A percentile compares a stretch with the other conserved stretches of the same genome.
These are phyloP conservation scores for Rhizophora apiculata DNA, from an alignment of 345 rosid genomes.

Conservation along the genomic window DNA sequence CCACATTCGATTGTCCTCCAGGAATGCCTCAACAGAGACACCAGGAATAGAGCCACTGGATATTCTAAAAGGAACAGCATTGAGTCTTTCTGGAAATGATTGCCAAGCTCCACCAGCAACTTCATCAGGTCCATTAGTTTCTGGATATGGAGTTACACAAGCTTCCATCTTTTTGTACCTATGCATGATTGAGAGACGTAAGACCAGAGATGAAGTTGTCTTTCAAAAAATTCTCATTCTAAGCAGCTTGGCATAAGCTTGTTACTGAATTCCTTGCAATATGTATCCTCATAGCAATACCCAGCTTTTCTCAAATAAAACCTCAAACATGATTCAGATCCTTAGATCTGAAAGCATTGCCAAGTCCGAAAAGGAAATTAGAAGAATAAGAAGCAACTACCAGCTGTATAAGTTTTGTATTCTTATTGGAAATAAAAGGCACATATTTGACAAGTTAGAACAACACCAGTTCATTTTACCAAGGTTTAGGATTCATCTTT, in stretches of 20 bases:
- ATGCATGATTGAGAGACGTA: background rate
- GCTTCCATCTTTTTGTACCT: conserved; percentile 33
- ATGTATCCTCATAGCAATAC: background rate
- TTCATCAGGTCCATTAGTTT: conserved; percentile 26
- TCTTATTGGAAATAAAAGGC: background rate
- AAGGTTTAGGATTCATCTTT: too few species aligned
- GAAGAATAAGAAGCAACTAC: background rate
- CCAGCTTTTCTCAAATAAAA: background rate
- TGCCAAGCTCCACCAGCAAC: conserved; percentile 38
- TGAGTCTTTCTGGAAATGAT: conserved; percentile 27
- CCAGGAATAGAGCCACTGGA: conserved; percentile 25
- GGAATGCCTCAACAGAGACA: conserved; percentile 13
- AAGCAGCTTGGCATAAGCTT: background rate
- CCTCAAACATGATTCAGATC: background rate
- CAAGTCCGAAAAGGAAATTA: background rate
- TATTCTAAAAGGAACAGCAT: conserved; percentile 28
- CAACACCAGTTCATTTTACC: background rate
- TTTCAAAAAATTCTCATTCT: background rate
- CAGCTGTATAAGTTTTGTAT: background rate
- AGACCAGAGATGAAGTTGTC: background rate
- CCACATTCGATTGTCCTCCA: conserved; percentile 24
- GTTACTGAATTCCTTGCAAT: background rate
- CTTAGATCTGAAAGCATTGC: background rate
- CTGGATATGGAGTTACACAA: conserved; percentile 23
- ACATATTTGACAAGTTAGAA: background rate